Conservation (phyloP, 2,329 filamentous ascomycete species). For the Stemphylium lycopersici region DNA sequence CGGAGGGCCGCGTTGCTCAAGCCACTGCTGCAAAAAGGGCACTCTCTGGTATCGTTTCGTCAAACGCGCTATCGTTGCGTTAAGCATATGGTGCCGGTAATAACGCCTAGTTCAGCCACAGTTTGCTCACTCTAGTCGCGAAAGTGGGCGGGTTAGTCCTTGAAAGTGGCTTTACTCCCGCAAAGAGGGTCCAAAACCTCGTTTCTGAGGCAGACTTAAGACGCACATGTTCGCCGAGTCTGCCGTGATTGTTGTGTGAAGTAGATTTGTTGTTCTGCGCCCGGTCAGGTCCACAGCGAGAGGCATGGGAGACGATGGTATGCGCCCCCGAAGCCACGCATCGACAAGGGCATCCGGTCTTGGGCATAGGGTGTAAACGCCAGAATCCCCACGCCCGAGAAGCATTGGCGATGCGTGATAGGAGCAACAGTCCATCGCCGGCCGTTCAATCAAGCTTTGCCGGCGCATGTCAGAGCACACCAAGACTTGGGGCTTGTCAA, state of each 20-base stretch:
- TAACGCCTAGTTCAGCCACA: not conserved
- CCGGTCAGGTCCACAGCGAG: not conserved
- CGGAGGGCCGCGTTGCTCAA: not conserved
- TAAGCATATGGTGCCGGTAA: not conserved
- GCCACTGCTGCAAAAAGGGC: not conserved
- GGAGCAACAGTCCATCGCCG: not conserved
- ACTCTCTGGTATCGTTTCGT: not conserved
- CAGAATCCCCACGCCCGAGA: not conserved
- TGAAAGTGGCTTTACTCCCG: not conserved
- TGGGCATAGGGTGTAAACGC: not conserved
- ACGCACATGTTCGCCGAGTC: not conserved
- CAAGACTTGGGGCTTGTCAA: not conserved
- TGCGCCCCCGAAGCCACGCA: not conserved
- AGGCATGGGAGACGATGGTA: not conserved
- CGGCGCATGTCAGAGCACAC: conserved; percentile 3
- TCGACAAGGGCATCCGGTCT: not conserved
- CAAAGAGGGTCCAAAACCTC: not conserved
- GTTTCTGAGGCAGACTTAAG: not conserved
- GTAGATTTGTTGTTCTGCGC: not conserved
- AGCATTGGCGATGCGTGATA: not conserved
- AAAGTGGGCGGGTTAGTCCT: not conserved
- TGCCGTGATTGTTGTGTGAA: not conserved
- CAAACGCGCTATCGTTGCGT: not conserved
- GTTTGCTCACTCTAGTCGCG: not conserved
- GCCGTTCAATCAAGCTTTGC: conserved; percentile 7